Conservation (phyloP, 139 green algal species). For the Auxenochlorella pyrenoidosa region DNA sequence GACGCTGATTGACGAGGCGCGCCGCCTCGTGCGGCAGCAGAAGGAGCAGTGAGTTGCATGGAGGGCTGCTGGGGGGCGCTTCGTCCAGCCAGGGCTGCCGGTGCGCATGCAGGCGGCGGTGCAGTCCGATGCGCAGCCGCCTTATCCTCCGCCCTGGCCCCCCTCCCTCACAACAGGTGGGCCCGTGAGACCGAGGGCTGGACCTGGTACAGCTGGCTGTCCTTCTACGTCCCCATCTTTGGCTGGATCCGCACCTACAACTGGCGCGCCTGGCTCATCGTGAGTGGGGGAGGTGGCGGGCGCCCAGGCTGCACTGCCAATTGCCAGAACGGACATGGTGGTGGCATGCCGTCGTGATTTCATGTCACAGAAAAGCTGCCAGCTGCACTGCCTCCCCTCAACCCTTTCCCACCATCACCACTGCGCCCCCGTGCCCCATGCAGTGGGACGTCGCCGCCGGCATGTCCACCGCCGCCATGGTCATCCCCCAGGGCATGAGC, state of each 20-base stretch:
- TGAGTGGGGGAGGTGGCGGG: slow-evolving; percentile 17
- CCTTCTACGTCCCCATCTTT: slow-evolving; percentile 63
- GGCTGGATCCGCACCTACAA: slow-evolving; percentile 73
- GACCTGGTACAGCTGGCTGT: slow-evolving; percentile 57
- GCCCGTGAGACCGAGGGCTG: slow-evolving; percentile 35
- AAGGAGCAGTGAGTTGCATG: not conserved
- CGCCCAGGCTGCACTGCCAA: not conserved
- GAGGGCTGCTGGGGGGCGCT: not conserved
- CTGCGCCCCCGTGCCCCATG: slow-evolving; percentile 18
- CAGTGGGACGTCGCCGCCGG: slow-evolving; percentile 75
- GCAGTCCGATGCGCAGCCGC: not conserved
- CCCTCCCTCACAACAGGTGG: not conserved
- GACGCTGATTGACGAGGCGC: slow-evolving; percentile 34
- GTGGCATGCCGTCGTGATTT: no score
- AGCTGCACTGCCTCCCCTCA: not conserved
- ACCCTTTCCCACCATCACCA: not conserved
- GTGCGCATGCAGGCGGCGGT: not conserved
- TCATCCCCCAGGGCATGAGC: slow-evolving; percentile 79
- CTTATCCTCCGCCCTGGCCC: not conserved
- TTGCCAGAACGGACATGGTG: no score
- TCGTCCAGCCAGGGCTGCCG: not conserved
- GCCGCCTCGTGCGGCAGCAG: not conserved
- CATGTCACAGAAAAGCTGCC: no score
- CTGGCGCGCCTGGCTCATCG: slow-evolving; percentile 40
- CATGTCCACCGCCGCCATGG: slow-evolving; percentile 79